Evolutionary conservation across 2,329 filamentous ascomycete species (phyloP).

Genomic region (Pezicula neosporulosa): DNA sequence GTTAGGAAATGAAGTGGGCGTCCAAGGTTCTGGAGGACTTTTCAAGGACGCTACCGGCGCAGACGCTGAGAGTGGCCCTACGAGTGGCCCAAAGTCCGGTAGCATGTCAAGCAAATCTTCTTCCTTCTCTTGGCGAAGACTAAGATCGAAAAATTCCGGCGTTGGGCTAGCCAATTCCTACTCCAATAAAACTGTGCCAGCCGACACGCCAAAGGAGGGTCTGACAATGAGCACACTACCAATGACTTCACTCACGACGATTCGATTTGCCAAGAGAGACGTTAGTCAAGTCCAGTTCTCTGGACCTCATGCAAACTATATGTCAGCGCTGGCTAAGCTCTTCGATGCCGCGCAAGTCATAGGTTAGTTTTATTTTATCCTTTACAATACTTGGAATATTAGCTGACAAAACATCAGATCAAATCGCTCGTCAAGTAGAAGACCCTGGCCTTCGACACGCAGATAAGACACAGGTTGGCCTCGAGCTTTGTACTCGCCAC

Average conservation of each 20-base stretch:
- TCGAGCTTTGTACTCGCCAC: constrained; percentile 89
- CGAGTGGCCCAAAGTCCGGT: constrained; percentile 43
- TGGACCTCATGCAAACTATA: constrained; percentile 86
- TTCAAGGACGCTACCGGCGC: constrained; percentile 65
- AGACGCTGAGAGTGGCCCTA: constrained; percentile 40
- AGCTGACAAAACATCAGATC: constrained; percentile 54
- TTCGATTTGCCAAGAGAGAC: constrained; percentile 69
- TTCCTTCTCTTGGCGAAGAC: constrained; percentile 83
- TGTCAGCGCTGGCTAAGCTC: constrained; percentile 82
- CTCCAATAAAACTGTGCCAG: constrained; percentile 39
- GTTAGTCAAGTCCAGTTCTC: constrained; percentile 65
- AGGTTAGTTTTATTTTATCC: constrained; percentile 56
- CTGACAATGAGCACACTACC: constrained; percentile 71
- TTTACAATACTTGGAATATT: constrained; percentile 13
- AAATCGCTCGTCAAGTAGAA: constrained; percentile 93
- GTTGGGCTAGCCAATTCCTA: constrained; percentile 53
- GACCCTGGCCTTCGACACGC: constrained; percentile 90
- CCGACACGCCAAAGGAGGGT: constrained; percentile 53
- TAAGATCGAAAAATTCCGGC: constrained; percentile 84
- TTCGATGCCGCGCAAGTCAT: constrained; percentile 92
- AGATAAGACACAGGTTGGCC: constrained; percentile 89
- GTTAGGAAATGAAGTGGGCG: constrained; percentile 88
- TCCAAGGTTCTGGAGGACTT: constrained; percentile 67
- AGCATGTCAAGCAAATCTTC: constrained; percentile 73
- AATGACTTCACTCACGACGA: constrained; percentile 65